phyloP scores from a whole-genome alignment of 805 yeast genomes.

The Saccharomycopsis malanga region DNA sequence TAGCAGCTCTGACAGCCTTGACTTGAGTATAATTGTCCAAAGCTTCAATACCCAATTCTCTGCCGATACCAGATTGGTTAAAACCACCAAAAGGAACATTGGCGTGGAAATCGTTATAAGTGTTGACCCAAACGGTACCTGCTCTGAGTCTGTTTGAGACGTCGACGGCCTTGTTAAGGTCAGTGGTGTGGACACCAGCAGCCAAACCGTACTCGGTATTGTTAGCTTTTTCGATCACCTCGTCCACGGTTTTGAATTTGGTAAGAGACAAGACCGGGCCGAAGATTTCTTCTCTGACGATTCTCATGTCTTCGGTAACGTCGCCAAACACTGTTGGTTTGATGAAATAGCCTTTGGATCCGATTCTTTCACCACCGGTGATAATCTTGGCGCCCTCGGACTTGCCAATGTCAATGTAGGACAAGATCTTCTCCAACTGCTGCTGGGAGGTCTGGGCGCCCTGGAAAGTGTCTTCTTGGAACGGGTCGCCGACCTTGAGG shows the following conservation, averaged over 20 bases:
- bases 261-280: constrained; percentile 73
- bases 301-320: constrained; percentile 52
- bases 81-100: constrained; percentile 78
- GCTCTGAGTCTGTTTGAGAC: constrained; percentile 61
- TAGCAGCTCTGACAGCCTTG: constrained; percentile 62
- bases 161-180: constrained; percentile 51
- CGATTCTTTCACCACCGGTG: constrained; percentile 64
- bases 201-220: constrained; percentile 71
- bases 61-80: constrained; percentile 76
- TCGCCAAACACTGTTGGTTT: constrained; percentile 70
- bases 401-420: constrained; percentile 61
- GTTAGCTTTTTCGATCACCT: constrained; percentile 60
- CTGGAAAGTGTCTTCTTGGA: constrained; percentile 57
- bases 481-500: constrained; percentile 69
- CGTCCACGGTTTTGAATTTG: constrained; percentile 62
- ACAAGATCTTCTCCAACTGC: constrained; percentile 63
- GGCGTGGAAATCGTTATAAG: constrained; percentile 70
- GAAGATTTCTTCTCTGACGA: constrained; percentile 68
- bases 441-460: constrained; percentile 72
- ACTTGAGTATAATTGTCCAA: constrained; percentile 68
- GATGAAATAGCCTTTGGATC: constrained; percentile 62
- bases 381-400: constrained; percentile 58
- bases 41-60: constrained; percentile 80
- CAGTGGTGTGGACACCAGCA: constrained; percentile 70
- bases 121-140: constrained; percentile 77